phyloP scores from a whole-genome alignment of 352 stramenopile genomes.

The Phytophthora syringae region DNA sequence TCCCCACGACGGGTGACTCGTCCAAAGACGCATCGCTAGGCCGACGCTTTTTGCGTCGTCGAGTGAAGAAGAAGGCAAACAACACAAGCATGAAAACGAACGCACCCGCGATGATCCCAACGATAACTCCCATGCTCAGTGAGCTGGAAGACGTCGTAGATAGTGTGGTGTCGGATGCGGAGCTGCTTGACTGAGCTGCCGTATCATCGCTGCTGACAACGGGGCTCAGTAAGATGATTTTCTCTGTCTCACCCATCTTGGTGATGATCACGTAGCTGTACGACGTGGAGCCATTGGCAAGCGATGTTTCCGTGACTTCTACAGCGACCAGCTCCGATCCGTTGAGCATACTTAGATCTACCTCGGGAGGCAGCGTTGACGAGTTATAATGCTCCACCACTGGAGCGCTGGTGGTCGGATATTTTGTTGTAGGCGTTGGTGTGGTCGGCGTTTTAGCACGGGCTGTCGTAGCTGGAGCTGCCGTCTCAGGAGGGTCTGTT shows the following conservation, averaged over 20 bases:
- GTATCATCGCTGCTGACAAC: not conserved
- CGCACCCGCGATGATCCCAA: constrained; percentile 12
- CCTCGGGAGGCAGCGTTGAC: constrained; percentile 40
- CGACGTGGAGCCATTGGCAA: constrained; percentile 30
- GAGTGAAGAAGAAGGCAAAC: constrained; percentile 21
- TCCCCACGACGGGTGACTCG: constrained; percentile 6
- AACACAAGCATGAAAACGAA: constrained; percentile 14
- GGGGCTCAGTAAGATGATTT: constrained; percentile 18
- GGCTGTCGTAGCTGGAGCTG: not conserved
- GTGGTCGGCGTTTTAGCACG: not conserved
- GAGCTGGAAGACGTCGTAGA: constrained; percentile 7
- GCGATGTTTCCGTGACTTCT: constrained; percentile 40
- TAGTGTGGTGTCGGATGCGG: constrained; percentile 1
- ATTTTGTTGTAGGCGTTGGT: not conserved
- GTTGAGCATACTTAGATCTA: constrained; percentile 41
- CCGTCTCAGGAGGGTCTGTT: not conserved
- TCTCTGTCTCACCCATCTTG: constrained; percentile 22
- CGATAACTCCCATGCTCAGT: constrained; percentile 3
- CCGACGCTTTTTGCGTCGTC: constrained; percentile 3
- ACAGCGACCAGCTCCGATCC: constrained; percentile 44
- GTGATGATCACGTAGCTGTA: constrained; percentile 50
- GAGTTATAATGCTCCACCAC: constrained; percentile 43
- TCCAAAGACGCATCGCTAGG: not conserved
- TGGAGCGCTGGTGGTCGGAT: constrained; percentile 5
- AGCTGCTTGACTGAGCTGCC: not conserved